Evolutionary conservation across 352 stramenopile species (phyloP).

Genomic region (Globisporangium orthogonon): DNA sequence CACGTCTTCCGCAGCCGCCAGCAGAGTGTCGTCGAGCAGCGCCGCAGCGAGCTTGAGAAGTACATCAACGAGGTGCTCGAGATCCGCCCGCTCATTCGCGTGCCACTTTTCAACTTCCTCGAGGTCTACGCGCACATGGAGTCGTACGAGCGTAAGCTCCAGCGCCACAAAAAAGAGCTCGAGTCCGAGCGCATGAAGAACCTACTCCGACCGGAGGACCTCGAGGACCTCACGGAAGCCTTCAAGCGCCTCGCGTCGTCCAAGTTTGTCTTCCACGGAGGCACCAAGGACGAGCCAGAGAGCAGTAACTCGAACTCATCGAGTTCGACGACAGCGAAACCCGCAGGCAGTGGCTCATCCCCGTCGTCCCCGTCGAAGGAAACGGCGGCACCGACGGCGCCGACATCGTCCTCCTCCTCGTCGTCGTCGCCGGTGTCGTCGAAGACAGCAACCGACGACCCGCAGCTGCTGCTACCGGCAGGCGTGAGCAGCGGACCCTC

Average conservation of each 20-base stretch:
- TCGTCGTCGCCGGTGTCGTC: constrained; percentile 17
- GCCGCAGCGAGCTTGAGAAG: constrained; percentile 77
- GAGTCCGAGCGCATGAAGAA: constrained; percentile 87
- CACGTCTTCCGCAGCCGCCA: constrained; percentile 83
- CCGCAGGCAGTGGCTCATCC: constrained; percentile 4
- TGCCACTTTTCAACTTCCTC: constrained; percentile 86
- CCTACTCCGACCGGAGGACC: constrained; percentile 43
- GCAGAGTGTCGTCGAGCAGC: constrained; percentile 82
- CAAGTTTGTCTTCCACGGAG: constrained; percentile 79
- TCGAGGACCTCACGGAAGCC: constrained; percentile 67
- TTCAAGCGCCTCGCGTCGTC: constrained; percentile 80
- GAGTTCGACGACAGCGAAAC: constrained; percentile 4
- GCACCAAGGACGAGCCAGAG: constrained; percentile 23
- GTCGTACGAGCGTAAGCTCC: constrained; percentile 80
- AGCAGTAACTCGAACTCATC: constrained; percentile 12
- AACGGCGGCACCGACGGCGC: neutral
- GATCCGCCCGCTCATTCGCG: constrained; percentile 70
- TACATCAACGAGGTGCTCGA: constrained; percentile 87
- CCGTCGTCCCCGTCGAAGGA: constrained; percentile 17
- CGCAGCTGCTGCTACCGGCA: neutral
- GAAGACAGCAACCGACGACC: constrained; percentile 34
- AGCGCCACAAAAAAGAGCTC: constrained; percentile 82
- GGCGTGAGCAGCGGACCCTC: constrained; percentile 23
- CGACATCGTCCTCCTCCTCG: constrained; percentile 38
- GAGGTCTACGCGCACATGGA: constrained; percentile 86